Conservation (phyloP, 106 monocot genomes). For the Iris macrosiphon region DNA sequence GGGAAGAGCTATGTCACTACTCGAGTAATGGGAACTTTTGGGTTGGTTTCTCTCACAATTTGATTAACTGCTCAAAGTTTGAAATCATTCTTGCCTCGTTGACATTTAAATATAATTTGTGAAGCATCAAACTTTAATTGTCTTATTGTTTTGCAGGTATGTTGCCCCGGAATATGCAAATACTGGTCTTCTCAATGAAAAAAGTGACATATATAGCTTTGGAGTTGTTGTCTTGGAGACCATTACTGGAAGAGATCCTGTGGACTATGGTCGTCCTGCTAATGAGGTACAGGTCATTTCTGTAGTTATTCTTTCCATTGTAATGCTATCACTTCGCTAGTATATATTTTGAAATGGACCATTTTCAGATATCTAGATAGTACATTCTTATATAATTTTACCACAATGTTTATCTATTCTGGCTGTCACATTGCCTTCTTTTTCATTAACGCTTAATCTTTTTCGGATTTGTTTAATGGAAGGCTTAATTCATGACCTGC, state of each 20-base stretch:
- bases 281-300: slow-evolving; percentile 38
- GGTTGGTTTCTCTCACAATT: slow-evolving; percentile 23
- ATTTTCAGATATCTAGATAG: background rate
- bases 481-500: too few species aligned
- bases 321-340: background rate
- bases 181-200: slow-evolving; percentile 67
- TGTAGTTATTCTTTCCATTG: background rate
- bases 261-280: slow-evolving; percentile 62
- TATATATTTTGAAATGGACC: background rate
- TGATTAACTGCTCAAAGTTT: background rate
- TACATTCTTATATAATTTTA: too few species aligned
- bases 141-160: slow-evolving; percentile 32
- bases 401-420: too few species aligned
- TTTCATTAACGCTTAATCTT: too few species aligned
- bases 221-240: slow-evolving; percentile 65
- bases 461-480: too few species aligned
- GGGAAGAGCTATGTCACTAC: slow-evolving; percentile 65
- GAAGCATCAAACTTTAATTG: background rate
- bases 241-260: slow-evolving; percentile 72
- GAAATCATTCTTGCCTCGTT: background rate
- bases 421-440: too few species aligned
- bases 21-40: slow-evolving; percentile 74
- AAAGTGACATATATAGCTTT: slow-evolving; percentile 70
- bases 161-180: slow-evolving; percentile 80
- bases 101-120: background rate